A percentile compares a stretch with the other conserved stretches of the same genome.
phyloP scores from a whole-genome alignment of 148 eudicot genomes.

The Bassia scoparia region DNA sequence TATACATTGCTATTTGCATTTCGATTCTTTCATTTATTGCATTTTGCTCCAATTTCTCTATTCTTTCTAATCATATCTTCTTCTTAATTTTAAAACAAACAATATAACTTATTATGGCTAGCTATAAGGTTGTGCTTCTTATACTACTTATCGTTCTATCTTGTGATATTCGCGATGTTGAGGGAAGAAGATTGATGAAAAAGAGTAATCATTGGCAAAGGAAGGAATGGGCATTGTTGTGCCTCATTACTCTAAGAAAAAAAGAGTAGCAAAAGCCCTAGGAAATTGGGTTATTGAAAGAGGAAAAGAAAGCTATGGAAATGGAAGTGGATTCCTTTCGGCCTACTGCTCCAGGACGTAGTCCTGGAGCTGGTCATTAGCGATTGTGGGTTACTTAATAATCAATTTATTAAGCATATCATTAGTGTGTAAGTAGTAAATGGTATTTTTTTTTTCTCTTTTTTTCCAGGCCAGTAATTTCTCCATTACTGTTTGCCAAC shows the following conservation, averaged over 20 bases:
- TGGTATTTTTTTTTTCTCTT: background rate
- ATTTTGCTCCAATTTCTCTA: background rate
- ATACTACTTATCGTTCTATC: slow-evolving; percentile 12
- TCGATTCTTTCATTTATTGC: background rate
- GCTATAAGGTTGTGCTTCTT: background rate
- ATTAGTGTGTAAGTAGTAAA: slow-evolving; percentile 3
- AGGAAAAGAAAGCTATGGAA: slow-evolving; percentile 1
- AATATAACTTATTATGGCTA: background rate
- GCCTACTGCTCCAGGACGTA: slow-evolving; percentile 28
- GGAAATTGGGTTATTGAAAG: background rate
- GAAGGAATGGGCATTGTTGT: background rate
- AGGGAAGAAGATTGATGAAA: slow-evolving; percentile 14
- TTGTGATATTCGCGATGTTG: background rate
- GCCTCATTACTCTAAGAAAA: background rate
- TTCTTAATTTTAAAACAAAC: background rate
- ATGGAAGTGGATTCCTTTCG: slow-evolving; percentile 25
- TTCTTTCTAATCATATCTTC: background rate
- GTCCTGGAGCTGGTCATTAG: slow-evolving; percentile 36
- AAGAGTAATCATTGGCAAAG: background rate
- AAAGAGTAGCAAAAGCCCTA: slow-evolving; percentile 4
- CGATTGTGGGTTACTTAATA: background rate
- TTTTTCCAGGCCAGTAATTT: background rate
- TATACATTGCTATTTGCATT: background rate
- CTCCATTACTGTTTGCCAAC: background rate
- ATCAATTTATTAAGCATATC: background rate